phyloP scores from a whole-genome alignment of 2,329 filamentous ascomycete species.

The Cordyceps cicadae region DNA sequence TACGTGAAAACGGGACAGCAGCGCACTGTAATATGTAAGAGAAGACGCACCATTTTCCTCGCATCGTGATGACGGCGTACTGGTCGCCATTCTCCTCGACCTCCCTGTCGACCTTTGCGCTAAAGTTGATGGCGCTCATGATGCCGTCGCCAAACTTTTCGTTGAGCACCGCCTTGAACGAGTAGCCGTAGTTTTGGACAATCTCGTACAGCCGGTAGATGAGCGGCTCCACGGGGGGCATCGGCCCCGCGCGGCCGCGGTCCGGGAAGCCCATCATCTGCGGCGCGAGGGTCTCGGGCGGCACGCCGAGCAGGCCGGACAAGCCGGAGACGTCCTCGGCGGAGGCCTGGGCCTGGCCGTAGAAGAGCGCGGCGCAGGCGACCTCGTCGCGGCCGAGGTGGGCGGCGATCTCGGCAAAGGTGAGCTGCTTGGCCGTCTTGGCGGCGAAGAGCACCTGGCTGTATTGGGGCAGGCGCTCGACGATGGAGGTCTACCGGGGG shows the following conservation, averaged over 20 bases:
- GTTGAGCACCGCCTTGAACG: constrained; percentile 90
- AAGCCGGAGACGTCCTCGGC: constrained; percentile 60
- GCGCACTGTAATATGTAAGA: too few relatives aligned
- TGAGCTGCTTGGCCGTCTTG: constrained; percentile 67
- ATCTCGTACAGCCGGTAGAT: constrained; percentile 92
- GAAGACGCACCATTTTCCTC: not conserved
- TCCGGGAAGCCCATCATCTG: constrained; percentile 71
- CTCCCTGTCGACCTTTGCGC: constrained; percentile 89
- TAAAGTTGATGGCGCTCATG: constrained; percentile 92
- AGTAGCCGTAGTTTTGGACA: constrained; percentile 93
- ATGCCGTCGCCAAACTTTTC: constrained; percentile 94
- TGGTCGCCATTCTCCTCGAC: constrained; percentile 51
- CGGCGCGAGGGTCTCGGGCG: constrained; percentile 45
- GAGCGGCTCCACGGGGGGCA: constrained; percentile 31
- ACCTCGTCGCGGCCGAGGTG: constrained; percentile 73
- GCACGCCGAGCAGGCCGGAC: constrained; percentile 54
- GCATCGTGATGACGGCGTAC: not conserved
- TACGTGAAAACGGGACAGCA: not conserved
- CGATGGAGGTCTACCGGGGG: not conserved
- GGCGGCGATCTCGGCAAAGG: constrained; percentile 69
- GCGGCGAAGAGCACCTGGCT: constrained; percentile 61
- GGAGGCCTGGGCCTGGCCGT: constrained; percentile 72
- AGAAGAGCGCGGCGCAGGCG: constrained; percentile 80
- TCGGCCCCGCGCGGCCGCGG: constrained; percentile 54
- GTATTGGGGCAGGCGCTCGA: constrained; percentile 51